A percentile compares a stretch with the other conserved stretches of the same genome.
Conservation (phyloP, 2,329 filamentous ascomycete genomes). For the Pseudogymnoascus sp. region DNA sequence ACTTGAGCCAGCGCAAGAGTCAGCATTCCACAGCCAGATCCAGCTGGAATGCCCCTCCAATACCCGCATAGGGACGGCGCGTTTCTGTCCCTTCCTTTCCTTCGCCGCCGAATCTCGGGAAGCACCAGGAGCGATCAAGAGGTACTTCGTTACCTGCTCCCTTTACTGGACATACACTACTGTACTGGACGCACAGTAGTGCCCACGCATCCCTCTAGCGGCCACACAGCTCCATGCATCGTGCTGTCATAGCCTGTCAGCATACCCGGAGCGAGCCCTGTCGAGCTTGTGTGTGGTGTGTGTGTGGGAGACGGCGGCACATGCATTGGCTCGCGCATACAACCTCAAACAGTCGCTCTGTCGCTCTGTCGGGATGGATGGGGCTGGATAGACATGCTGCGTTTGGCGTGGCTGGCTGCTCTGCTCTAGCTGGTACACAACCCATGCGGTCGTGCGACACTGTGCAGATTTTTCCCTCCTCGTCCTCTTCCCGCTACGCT, state of each 20-base stretch:
- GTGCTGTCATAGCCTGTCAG: slow-evolving; percentile 4
- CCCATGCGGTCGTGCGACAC: not conserved
- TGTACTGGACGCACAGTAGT: not conserved
- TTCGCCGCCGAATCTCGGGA: slow-evolving; percentile 1
- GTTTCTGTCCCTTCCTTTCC: not conserved
- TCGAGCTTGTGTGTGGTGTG: not conserved
- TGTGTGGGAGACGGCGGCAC: not conserved
- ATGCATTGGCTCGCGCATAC: not conserved
- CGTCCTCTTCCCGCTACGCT: not conserved
- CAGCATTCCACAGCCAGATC: not conserved
- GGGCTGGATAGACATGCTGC: not conserved
- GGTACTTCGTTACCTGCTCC: not conserved
- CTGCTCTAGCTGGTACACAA: not conserved
- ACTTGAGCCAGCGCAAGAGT: not conserved
- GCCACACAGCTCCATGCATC: slow-evolving; percentile 1
- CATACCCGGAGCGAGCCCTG: not conserved
- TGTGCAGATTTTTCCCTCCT: not conserved
- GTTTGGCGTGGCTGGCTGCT: not conserved
- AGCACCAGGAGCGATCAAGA: not conserved
- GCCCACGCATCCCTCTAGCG: not conserved
- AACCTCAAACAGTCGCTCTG: slow-evolving; percentile 2
- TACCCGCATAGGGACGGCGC: not conserved
- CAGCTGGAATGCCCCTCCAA: not conserved
- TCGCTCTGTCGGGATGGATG: not conserved
- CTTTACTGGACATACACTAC: not conserved